phyloP scores from a whole-genome alignment of 129 eudicot genomes.

The Lactuca saligna region DNA sequence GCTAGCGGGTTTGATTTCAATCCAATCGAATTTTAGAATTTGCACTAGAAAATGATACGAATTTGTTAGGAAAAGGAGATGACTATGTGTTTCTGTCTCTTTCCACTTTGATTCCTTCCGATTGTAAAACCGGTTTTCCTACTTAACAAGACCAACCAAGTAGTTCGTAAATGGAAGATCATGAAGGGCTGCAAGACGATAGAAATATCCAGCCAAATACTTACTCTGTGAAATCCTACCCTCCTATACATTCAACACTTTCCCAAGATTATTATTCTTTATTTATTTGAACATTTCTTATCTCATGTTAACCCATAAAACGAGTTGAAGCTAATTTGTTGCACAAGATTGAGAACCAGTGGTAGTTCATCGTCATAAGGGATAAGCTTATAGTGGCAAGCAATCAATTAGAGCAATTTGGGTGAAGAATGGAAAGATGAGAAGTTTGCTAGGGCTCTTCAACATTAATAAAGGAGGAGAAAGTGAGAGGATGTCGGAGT shows the following conservation, averaged over 20 bases:
- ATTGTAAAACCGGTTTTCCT: slow-evolving; percentile 4
- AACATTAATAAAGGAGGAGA: no score
- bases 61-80: no score
- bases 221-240: slow-evolving; percentile 54
- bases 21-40: no score
- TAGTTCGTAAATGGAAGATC: slow-evolving; percentile 54
- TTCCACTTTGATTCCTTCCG: no score
- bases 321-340: slow-evolving; percentile 42
- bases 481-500: no score
- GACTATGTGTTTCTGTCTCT: no score
- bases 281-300: slow-evolving; percentile 35
- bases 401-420: no score
- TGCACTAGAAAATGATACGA: no score
- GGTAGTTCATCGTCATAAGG: slow-evolving; percentile 13
- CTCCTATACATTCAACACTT: slow-evolving; percentile 62
- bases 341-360: slow-evolving; percentile 40
- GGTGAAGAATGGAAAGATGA: no score
- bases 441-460: no score
- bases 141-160: slow-evolving; percentile 41
- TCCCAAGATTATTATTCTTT: slow-evolving; percentile 55
- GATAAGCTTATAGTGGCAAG: no score
- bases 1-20: no score
- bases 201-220: slow-evolving; percentile 79
- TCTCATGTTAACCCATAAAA: slow-evolving; percentile 35
- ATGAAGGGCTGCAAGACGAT: slow-evolving; percentile 70